These are phyloP conservation scores for Penicillium lagena DNA, from an alignment of 495 filamentous ascomycete genomes.

Conservation along the genomic window DNA sequence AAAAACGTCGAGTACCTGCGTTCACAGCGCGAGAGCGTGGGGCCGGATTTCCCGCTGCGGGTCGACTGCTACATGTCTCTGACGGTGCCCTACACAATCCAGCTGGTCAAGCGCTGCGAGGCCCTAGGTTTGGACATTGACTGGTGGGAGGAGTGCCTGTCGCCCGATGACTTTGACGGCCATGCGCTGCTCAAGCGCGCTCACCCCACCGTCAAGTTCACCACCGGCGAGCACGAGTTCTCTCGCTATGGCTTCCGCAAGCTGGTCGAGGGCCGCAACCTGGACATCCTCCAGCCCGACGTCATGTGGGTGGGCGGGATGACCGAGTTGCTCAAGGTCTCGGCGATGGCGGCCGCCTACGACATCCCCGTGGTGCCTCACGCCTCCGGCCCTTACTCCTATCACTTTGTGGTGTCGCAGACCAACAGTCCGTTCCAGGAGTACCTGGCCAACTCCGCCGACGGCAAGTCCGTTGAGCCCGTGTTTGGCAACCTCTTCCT, in stretches of 20 bases:
- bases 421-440: conserved; percentile 90
- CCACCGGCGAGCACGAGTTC: conserved; percentile 92
- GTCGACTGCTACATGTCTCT: conserved; percentile 97
- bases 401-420: conserved; percentile 90
- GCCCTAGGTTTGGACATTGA: conserved; percentile 78
- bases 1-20: conserved; percentile 87
- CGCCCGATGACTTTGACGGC: conserved; percentile 84
- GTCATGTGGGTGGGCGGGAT: conserved; percentile 95
- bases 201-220: conserved; percentile 87
- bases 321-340: conserved; percentile 85
- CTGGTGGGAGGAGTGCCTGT: conserved; percentile 94
- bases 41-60: conserved; percentile 85
- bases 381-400: conserved; percentile 86
- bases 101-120: conserved; percentile 75
- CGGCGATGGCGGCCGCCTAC: conserved; percentile 83
- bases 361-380: conserved; percentile 94
- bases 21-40: conserved; percentile 76
- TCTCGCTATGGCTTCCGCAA: conserved; percentile 90
- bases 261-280: conserved; percentile 81
- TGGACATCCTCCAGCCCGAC: conserved; percentile 91
- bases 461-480: conserved; percentile 79
- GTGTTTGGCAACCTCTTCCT: conserved; percentile 88
- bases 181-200: conserved; percentile 83
- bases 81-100: conserved; percentile 86
- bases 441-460: conserved; percentile 85